Evolutionary conservation across 345 rosid species (phyloP).

Genomic region (Rhodamnia rubescens): DNA sequence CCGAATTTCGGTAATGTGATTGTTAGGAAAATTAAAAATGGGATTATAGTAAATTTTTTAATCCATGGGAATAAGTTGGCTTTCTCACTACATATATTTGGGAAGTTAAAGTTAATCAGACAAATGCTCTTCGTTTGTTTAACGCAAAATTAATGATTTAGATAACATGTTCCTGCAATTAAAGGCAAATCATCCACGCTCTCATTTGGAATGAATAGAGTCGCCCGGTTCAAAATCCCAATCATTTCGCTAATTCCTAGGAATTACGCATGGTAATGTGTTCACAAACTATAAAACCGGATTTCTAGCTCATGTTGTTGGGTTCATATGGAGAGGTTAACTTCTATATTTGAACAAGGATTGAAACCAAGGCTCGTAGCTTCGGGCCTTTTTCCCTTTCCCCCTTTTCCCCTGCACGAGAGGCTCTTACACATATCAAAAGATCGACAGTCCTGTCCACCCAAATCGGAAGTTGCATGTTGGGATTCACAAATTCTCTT

Average conservation of each 20-base stretch:
- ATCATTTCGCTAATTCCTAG: neutral
- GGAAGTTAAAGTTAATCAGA: neutral
- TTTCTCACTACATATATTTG: neutral
- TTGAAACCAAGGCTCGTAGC: neutral
- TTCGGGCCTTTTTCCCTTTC: neutral
- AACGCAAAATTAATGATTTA: neutral
- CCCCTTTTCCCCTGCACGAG: neutral
- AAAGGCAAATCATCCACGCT: neutral
- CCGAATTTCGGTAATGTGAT: neutral
- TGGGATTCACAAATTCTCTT: neutral
- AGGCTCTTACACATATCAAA: neutral
- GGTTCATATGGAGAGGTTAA: neutral
- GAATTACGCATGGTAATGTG: constrained; percentile 4
- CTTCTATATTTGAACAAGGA: neutral
- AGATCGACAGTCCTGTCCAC: neutral
- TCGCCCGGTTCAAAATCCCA: neutral
- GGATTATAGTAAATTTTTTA: neutral
- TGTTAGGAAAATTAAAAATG: neutral
- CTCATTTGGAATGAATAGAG: neutral
- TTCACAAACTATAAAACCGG: neutral
- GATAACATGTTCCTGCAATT: neutral
- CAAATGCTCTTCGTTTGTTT: neutral
- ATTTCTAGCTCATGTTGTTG: constrained; percentile 11
- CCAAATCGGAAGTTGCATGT: neutral
- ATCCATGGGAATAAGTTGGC: neutral